Base-by-base conservation (phyloP, 1,284 basidiomycete genomes). In the Schizopora paradoxa region DNA sequence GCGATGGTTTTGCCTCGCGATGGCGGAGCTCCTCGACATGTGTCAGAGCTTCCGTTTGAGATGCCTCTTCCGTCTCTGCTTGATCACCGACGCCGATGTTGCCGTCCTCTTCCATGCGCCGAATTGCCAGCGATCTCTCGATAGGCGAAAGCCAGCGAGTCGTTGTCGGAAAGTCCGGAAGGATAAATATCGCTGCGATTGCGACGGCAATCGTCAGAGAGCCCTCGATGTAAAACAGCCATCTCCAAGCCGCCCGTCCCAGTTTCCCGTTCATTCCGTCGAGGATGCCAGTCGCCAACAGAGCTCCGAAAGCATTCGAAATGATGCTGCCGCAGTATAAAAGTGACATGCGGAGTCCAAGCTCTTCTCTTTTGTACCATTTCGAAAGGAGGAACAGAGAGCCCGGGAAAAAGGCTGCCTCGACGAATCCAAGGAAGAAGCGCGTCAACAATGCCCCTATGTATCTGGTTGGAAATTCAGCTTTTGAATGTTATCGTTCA, bases 341-440 rank as follows among this genome's bases (percentile, higher is more conserved):
- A 39, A 76, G 64, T 5, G 51, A 54, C 0, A 54, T 60, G 13
- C 64, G 55, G 21, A 62, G 43, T 6, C 61, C 60, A 43, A 59
- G 46, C 36, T 60, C 60, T 45, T 50, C 41, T 6, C 43, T n/a
- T 3, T 48, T 56, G 42, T 59, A 59, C 58, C 56, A 59, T 40
- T 56, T 51, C n/a, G 56, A 59, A 6, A 59, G 49, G 38, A 58
- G 55, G 41, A 58, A 59, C 2, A 58, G 48, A 8, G 54, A 44
- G 14, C 48, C 49, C 36, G 58, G 56, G 41, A 57, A 57, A 40
- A 59, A 58, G 4, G 58, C 56, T 18, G 56, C 58, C 43, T 59
- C 56, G 14, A 56, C 61, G 45, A 64, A 65, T 22, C 80, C 84
- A 23, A 90, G 74, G 64, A 88, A 81, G 61, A 90, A 86, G n/a